Conservation (phyloP, 495 filamentous ascomycete species). For the Chaetomium fimeti region DNA sequence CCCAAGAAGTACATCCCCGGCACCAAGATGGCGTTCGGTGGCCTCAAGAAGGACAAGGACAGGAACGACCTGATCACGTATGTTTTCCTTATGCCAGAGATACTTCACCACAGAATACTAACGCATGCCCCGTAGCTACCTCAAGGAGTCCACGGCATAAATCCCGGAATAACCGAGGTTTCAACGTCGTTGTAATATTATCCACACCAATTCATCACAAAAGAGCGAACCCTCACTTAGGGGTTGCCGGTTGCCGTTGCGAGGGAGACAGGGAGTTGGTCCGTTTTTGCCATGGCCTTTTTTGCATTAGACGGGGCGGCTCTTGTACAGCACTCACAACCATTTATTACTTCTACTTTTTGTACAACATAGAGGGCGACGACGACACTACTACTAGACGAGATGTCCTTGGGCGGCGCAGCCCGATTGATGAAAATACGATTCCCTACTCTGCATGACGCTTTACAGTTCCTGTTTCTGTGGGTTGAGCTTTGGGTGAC, state of each 20-base stretch:
- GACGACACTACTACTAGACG: constrained; percentile 21
- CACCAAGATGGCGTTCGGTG: constrained; percentile 99
- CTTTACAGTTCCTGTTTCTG: background rate
- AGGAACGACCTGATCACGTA: constrained; percentile 99
- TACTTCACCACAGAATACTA: constrained; percentile 14
- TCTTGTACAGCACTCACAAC: constrained; percentile 19
- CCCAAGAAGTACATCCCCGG: constrained; percentile 80
- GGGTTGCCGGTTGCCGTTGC: background rate
- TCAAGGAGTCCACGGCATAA: constrained; percentile 65
- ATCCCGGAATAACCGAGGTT: constrained; percentile 15
- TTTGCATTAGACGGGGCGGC: constrained; percentile 31
- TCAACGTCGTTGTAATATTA: constrained; percentile 21
- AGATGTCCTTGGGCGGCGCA: constrained; percentile 20
- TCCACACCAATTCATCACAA: background rate
- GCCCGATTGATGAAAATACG: constrained; percentile 16
- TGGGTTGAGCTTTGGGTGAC: background rate
- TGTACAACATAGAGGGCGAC: constrained; percentile 28
- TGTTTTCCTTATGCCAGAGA: constrained; percentile 38
- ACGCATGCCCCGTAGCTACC: constrained; percentile 49
- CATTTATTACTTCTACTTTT: constrained; percentile 5
- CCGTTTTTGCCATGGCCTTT: constrained; percentile 6
- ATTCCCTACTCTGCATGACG: constrained; percentile 16
- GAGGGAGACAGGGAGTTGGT: constrained; percentile 12
- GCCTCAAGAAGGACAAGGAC: constrained; percentile 99
- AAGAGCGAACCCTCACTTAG: background rate